These are phyloP conservation scores for Micractinium conductrix DNA, from an alignment of 139 green algal genomes.

Conservation along the genomic window DNA sequence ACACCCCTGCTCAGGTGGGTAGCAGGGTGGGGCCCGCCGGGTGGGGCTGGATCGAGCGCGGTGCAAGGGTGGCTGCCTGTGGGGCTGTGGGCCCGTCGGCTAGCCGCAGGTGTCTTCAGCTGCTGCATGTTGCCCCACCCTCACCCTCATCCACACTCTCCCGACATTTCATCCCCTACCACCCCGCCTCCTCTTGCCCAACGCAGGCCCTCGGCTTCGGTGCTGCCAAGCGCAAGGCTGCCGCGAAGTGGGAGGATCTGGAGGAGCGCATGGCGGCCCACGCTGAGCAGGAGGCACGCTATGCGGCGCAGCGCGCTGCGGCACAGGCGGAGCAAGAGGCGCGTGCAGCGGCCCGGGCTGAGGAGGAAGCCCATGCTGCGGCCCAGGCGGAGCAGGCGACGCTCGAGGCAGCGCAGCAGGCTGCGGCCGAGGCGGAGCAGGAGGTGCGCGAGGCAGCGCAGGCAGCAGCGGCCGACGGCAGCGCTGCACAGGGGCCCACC, in stretches of 20 bases:
- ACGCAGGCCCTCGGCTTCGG: constrained; percentile 14
- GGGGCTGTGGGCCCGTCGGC: neutral
- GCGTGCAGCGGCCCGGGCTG: neutral
- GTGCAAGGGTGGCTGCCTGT: neutral
- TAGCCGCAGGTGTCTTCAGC: neutral
- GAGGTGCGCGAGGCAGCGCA: neutral
- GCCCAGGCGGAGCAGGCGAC: neutral
- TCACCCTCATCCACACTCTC: too few relatives aligned
- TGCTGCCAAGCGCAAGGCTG: neutral
- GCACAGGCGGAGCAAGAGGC: too few relatives aligned
- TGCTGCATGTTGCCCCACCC: too few relatives aligned
- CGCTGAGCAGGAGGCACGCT: neutral
- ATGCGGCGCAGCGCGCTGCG: neutral
- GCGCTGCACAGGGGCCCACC: too few relatives aligned
- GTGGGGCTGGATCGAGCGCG: neutral
- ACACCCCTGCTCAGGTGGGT: neutral
- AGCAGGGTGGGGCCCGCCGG: too few relatives aligned
- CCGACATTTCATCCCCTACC: neutral
- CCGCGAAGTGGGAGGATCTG: neutral
- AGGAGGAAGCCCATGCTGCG: neutral
- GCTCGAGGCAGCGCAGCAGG: neutral
- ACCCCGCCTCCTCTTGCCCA: neutral
- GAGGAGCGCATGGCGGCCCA: neutral
- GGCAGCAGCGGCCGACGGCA: neutral
- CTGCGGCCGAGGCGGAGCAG: neutral